Percentiles rank a stretch among this genome's conserved stretches.
These are phyloP conservation scores for Mercurialis annua DNA, from an alignment of 345 rosid genomes.

Conservation along the genomic window DNA sequence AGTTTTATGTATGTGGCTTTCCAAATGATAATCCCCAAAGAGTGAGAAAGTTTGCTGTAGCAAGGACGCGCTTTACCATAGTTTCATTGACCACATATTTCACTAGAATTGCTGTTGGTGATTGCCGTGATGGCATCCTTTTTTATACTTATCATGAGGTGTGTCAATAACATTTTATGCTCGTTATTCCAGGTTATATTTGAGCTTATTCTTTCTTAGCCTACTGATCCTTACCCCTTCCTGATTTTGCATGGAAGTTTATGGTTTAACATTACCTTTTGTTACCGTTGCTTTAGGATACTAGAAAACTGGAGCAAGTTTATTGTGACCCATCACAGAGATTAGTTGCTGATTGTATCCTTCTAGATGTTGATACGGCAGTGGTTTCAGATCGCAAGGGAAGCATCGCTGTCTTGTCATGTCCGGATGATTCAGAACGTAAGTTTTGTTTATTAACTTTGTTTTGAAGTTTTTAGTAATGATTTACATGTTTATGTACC, in stretches of 20 bases:
- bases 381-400: slow-evolving; percentile 97
- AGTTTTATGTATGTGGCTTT: slow-evolving; percentile 90
- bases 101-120: slow-evolving; percentile 92
- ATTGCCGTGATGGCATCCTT: slow-evolving; percentile 97
- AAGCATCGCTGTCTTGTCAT: slow-evolving; percentile 80
- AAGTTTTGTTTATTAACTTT: not conserved
- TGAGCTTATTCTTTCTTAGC: slow-evolving; percentile 2
- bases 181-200: not conserved
- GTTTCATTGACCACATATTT: slow-evolving; percentile 65
- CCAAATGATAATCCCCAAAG: slow-evolving; percentile 63
- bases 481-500: not conserved
- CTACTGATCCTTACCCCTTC: not conserved
- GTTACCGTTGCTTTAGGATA: slow-evolving; percentile 47
- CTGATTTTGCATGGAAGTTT: not conserved
- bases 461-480: not conserved
- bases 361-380: slow-evolving; percentile 75
- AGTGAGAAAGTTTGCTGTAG: slow-evolving; percentile 65
- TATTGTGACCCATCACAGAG: slow-evolving; percentile 95
- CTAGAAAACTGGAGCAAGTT: slow-evolving; percentile 75
- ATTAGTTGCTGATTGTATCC: slow-evolving; percentile 90
- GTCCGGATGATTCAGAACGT: slow-evolving; percentile 70
- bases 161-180: slow-evolving; percentile 3
- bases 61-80: slow-evolving; percentile 92
- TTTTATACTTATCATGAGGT: slow-evolving; percentile 92
- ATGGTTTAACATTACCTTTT: slow-evolving; percentile 11